phyloP scores from a whole-genome alignment of 1,284 basidiomycete species.

The Papiliotrema flavescens region DNA sequence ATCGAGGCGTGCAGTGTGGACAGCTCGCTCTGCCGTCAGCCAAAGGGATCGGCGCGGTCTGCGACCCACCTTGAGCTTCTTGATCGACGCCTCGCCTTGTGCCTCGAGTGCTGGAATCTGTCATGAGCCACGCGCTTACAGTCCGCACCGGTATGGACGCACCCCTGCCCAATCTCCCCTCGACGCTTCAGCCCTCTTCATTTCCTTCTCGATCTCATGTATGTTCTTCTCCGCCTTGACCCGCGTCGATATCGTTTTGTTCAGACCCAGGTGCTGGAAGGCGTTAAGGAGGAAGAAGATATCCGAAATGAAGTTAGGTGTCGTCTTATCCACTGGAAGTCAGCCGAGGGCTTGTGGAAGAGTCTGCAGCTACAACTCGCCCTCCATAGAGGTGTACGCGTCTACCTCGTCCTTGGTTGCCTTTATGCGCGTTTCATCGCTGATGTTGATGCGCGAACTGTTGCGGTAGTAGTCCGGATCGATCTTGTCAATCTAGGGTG shows the following conservation, averaged over 20 bases:
- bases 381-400: constrained; percentile 58
- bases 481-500: constrained; percentile 76
- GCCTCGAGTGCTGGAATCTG: constrained; percentile 53
- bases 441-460: constrained; percentile 67
- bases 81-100: constrained; percentile 57
- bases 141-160: constrained; percentile 30
- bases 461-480: constrained; percentile 76
- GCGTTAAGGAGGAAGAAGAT: constrained; percentile 85
- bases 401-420: constrained; percentile 76
- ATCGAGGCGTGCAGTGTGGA: constrained; percentile 64
- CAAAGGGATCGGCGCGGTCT: not conserved
- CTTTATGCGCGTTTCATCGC: constrained; percentile 86
- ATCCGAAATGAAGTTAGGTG: constrained; percentile 85
- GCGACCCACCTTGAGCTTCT: constrained; percentile 63
- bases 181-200: constrained; percentile 69
- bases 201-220: constrained; percentile 71
- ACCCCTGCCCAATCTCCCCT: constrained; percentile 66
- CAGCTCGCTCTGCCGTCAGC: constrained; percentile 58
- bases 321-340: constrained; percentile 14
- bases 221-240: constrained; percentile 67
- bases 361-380: no score
- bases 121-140: constrained; percentile 2
- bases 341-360: not conserved
- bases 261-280: constrained; percentile 79
- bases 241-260: constrained; percentile 71